These are phyloP conservation scores for Tilletiopsis washingtonensis DNA, from an alignment of 1,284 basidiomycete genomes.

Conservation along the genomic window DNA sequence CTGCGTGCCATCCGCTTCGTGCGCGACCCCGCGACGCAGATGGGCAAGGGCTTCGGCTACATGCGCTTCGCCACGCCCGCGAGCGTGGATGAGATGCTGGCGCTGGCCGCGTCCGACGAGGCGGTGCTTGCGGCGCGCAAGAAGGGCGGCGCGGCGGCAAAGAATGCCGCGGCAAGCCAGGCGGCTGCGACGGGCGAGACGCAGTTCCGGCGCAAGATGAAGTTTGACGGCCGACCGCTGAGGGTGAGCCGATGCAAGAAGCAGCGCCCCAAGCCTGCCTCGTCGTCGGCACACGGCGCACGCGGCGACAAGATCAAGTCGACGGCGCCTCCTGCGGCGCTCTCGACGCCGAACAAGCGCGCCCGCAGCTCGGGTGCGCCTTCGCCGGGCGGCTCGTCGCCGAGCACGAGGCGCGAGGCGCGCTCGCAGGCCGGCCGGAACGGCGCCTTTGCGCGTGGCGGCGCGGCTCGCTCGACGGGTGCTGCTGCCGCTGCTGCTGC, in stretches of 20 bases:
- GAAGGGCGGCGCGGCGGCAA: constrained; percentile 6
- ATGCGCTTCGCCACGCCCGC: constrained; percentile 71
- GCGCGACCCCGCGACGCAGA: constrained; percentile 81
- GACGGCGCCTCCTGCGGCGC: neutral
- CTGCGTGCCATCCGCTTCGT: constrained; percentile 80
- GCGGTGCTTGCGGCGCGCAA: constrained; percentile 24
- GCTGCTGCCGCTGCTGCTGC: constrained; percentile 1
- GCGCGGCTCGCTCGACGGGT: constrained; percentile 2
- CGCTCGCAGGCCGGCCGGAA: constrained; percentile 36
- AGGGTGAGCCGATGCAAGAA: constrained; percentile 40
- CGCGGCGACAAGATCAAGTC: constrained; percentile 3
- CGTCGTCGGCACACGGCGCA: constrained; percentile 5
- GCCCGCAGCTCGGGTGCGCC: constrained; percentile 25
- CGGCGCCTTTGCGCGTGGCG: constrained; percentile 32
- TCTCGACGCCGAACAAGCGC: constrained; percentile 11
- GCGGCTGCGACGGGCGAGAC: constrained; percentile 18
- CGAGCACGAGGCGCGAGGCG: constrained; percentile 11
- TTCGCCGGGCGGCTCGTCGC: constrained; percentile 40
- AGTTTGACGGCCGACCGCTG: constrained; percentile 36
- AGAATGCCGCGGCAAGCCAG: constrained; percentile 9
- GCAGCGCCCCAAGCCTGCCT: constrained; percentile 9
- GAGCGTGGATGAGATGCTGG: constrained; percentile 41
- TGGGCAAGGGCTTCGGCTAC: constrained; percentile 97
- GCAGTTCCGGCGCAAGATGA: constrained; percentile 37
- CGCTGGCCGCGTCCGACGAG: constrained; percentile 36